phyloP scores from a whole-genome alignment of 192 early-diverging fungal genomes.

The Umbelopsis isabellina region DNA sequence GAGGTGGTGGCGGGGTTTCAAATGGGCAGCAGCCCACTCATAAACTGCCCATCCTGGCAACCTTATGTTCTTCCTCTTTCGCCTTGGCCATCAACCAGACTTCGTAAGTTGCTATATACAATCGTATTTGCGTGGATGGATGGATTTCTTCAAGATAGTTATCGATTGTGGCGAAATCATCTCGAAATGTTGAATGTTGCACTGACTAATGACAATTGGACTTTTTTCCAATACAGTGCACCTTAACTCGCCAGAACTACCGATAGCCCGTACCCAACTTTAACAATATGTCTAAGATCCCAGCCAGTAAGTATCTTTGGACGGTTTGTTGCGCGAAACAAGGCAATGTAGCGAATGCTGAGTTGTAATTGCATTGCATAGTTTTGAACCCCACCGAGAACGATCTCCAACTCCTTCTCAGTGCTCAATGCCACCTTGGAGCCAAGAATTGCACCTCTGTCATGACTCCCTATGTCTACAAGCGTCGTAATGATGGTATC shows the following conservation, averaged over 20 bases:
- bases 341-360: conserved; percentile 1
- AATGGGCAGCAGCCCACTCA: not conserved
- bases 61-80: conserved; percentile 1
- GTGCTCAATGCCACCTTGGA: conserved; percentile 97
- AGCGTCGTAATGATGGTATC: conserved; percentile 96
- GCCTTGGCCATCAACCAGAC: conserved; percentile 16
- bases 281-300: conserved; percentile 17
- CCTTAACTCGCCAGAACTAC: conserved; percentile 23
- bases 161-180: not conserved
- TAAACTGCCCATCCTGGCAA: not conserved
- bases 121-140: not conserved
- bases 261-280: conserved; percentile 3
- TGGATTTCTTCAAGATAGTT: conserved; percentile 1
- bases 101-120: conserved; percentile 8
- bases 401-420: conserved; percentile 93
- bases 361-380: conserved; percentile 14
- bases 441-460: conserved; percentile 95
- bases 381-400: conserved; percentile 84
- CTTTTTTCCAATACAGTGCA: conserved; percentile 11
- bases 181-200: not conserved
- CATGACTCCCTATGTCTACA: conserved; percentile 96
- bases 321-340: not conserved
- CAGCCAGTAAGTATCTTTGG: conserved; percentile 1
- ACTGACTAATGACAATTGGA: not conserved
- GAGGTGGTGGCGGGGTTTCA: not conserved